These are phyloP conservation scores for Phytopythium mirpurense DNA, from an alignment of 352 stramenopile species.

Conservation along the genomic window DNA sequence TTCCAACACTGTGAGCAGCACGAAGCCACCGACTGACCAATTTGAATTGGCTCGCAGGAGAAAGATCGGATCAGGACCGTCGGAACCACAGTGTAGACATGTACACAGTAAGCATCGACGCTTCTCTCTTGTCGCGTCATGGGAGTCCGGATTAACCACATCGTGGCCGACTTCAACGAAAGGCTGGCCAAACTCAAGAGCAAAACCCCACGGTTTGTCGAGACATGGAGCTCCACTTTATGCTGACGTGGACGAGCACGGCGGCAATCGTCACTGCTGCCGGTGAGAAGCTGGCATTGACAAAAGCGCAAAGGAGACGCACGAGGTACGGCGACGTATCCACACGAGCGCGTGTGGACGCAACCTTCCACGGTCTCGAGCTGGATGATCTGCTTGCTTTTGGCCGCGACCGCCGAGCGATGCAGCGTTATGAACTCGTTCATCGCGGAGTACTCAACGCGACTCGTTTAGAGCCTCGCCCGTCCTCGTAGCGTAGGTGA, in stretches of 20 bases:
- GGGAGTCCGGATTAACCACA: not conserved
- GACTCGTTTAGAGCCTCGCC: too few relatives aligned
- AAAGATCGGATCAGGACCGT: slow-evolving; percentile 15
- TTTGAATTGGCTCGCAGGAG: slow-evolving; percentile 5
- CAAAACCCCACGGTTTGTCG: not conserved
- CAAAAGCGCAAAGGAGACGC: not conserved
- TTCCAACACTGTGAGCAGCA: slow-evolving; percentile 11
- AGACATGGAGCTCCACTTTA: not conserved
- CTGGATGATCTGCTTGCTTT: slow-evolving; percentile 3
- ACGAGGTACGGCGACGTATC: not conserved
- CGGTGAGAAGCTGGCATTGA: not conserved
- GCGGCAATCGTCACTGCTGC: not conserved
- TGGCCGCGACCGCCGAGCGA: not conserved
- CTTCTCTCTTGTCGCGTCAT: not conserved
- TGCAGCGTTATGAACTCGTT: not conserved
- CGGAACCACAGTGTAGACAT: slow-evolving; percentile 10
- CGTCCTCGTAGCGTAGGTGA: too few relatives aligned
- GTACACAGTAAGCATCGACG: slow-evolving; percentile 8
- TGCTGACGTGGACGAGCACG: not conserved
- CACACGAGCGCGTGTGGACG: not conserved
- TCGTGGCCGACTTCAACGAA: not conserved
- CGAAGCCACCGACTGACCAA: slow-evolving; percentile 3
- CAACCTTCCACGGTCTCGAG: not conserved
- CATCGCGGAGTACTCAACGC: too few relatives aligned
- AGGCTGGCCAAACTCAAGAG: not conserved